phyloP scores from a whole-genome alignment of 2,329 filamentous ascomycete species.

The Cladobotryum protrusum region DNA sequence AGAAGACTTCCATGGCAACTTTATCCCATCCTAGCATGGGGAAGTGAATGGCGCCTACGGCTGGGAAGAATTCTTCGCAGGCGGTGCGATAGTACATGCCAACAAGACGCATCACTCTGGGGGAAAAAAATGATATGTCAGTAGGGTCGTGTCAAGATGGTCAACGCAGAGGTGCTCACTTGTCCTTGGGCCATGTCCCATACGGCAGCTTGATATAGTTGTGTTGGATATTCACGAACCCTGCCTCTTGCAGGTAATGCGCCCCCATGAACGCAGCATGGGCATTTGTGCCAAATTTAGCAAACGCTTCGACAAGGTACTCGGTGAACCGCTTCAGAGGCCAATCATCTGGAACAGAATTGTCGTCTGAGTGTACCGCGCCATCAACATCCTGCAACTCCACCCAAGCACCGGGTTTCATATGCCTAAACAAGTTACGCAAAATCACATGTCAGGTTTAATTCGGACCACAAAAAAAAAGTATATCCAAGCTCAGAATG shows the following conservation, averaged over 20 bases:
- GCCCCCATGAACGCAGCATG: constrained; percentile 32
- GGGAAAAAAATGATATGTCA: neutral
- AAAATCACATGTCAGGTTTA: neutral
- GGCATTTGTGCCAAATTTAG: constrained; percentile 30
- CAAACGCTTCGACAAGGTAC: constrained; percentile 30
- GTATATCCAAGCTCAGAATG: no score
- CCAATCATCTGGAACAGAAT: constrained; percentile 18
- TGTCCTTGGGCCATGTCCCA: constrained; percentile 41
- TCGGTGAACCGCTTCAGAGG: constrained; percentile 14
- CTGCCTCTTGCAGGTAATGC: constrained; percentile 30
- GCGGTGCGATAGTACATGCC: constrained; percentile 37
- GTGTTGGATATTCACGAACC: constrained; percentile 34
- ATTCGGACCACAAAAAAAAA: neutral
- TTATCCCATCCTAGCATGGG: constrained; percentile 32
- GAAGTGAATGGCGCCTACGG: constrained; percentile 34
- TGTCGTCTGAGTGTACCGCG: constrained; percentile 29
- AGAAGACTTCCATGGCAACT: constrained; percentile 27
- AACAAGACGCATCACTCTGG: constrained; percentile 31
- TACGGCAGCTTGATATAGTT: constrained; percentile 37
- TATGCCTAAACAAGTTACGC: constrained; percentile 18
- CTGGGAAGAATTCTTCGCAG: constrained; percentile 36
- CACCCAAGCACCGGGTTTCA: constrained; percentile 39
- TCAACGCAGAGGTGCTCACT: constrained; percentile 17
- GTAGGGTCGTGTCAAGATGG: no score
- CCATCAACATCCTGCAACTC: constrained; percentile 35